Evolutionary conservation across 2,329 filamentous ascomycete species (phyloP).

Genomic region (Diplocarpon rosae): DNA sequence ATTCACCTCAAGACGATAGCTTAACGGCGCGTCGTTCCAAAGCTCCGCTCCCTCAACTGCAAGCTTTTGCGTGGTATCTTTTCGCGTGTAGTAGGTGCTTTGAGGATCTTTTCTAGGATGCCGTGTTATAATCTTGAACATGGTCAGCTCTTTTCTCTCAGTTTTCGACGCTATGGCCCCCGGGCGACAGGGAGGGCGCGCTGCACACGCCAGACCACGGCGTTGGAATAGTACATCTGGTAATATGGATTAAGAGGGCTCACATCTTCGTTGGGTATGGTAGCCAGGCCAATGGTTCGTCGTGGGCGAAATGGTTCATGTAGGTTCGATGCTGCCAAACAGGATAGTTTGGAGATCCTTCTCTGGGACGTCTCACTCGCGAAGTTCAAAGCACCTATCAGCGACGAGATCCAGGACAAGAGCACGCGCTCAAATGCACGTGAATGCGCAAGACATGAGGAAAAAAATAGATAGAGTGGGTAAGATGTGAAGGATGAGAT

Average conservation of each 20-base stretch:
- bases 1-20: slow-evolving; percentile 12
- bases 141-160: slow-evolving; percentile 16
- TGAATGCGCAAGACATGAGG: slow-evolving; percentile 1
- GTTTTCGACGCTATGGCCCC: slow-evolving; percentile 14
- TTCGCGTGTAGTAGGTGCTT: not conserved
- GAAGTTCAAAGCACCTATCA: slow-evolving; percentile 12
- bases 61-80: not conserved
- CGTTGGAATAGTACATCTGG: not conserved
- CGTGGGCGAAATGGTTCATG: slow-evolving; percentile 9
- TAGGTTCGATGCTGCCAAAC: slow-evolving; percentile 18
- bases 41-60: slow-evolving; percentile 1
- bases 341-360: slow-evolving; percentile 22
- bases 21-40: slow-evolving; percentile 12
- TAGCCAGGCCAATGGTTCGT: slow-evolving; percentile 16
- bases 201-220: not conserved
- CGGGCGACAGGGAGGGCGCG: slow-evolving; percentile 3
- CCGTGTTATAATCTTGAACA: slow-evolving; percentile 12
- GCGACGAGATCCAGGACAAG: slow-evolving; percentile 9
- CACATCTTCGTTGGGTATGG: slow-evolving; percentile 11
- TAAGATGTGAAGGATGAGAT: not conserved
- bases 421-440: slow-evolving; percentile 17
- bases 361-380: slow-evolving; percentile 12
- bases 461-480: not conserved
- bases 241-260: slow-evolving; percentile 11
- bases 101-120: slow-evolving; percentile 1